Evolutionary conservation across 148 eudicot species (phyloP), one percentile per base, ranked within the genome.

Genomic region (Chenopodium formosanum): DNA sequence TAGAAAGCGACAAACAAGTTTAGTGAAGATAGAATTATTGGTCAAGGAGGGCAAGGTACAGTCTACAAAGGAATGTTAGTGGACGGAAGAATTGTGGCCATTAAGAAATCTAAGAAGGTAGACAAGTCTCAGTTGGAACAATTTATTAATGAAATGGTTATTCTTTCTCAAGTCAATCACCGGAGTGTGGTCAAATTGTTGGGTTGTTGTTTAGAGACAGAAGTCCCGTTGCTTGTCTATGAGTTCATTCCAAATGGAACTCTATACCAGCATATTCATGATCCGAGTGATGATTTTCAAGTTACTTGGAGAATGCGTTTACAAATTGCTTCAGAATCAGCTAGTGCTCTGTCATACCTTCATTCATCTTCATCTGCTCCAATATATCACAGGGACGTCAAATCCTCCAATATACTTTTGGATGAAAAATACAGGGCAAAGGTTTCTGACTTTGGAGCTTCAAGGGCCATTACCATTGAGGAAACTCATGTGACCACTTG

Each of bases 251-350:
- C 71, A 79, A 48, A 48, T 48, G 52, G 52, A 9, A 48, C 52
- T 7, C 52, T 48, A 0, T 8, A 48, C 9, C 52, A 48, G 52
- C 52, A 48, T 48, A 48, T 48, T 48, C 53, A 48, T 48, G 53
- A 48, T 8, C 53, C 53, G 3, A 48, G 2, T 48, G 53, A 48
- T n/a, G 83, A 75, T 56, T 84, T 84, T 25, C 86, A 70, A 9
- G 4, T 79, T 11, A 79, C 46, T 22, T 79, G 86, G 86, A 75
- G 79, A 75, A 79, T 84, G 86, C 79, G 86, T 1, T 75, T 84
- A 60, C 86, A 84, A 79, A 79, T 79, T 69, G 86, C 86, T 20
- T 72, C 80, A 3, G 86, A 84, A 68, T 84, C 86, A 58, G 83
- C 83, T 1, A 70, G 56, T 6, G 86, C 86, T 67, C 13, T 84